These are phyloP conservation scores for Aspergillus sclerotiicarbonarius DNA, from an alignment of 495 filamentous ascomycete genomes.

Conservation along the genomic window DNA sequence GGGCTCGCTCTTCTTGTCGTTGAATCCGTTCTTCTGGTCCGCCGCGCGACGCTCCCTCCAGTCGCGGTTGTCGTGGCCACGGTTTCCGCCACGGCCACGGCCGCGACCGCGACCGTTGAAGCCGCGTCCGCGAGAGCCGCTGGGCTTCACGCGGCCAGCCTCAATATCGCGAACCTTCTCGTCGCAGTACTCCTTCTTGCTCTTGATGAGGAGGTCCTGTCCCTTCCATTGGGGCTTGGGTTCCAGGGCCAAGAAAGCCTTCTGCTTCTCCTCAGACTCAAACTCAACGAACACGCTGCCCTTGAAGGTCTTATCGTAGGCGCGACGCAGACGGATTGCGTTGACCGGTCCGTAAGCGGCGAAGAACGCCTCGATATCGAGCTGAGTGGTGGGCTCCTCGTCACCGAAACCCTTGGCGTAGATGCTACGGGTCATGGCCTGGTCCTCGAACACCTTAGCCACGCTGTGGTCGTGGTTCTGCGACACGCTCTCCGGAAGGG, in stretches of 20 bases:
- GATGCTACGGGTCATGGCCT: constrained; percentile 58
- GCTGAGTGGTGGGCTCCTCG: constrained; percentile 74
- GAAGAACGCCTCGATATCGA: constrained; percentile 92
- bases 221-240: constrained; percentile 82
- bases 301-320: constrained; percentile 72
- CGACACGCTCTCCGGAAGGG: constrained; percentile 49
- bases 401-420: constrained; percentile 90
- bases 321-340: constrained; percentile 83
- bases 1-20: constrained; percentile 17
- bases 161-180: constrained; percentile 75
- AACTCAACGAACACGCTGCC: constrained; percentile 96
- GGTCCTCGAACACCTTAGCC: constrained; percentile 56
- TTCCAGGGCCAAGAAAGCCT: constrained; percentile 73
- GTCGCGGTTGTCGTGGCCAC: constrained; percentile 53
- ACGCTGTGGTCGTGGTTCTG: constrained; percentile 43
- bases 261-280: constrained; percentile 64
- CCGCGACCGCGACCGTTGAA: constrained; percentile 28
- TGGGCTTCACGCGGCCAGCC: constrained; percentile 64
- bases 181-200: constrained; percentile 83
- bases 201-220: constrained; percentile 68
- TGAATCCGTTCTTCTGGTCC: constrained; percentile 63
- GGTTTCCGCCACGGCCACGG: constrained; percentile 31
- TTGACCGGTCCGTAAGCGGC: constrained; percentile 74
- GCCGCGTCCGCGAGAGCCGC: constrained; percentile 31
- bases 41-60: constrained; percentile 67